phyloP scores from a whole-genome alignment of 495 filamentous ascomycete species.

The Daldinia childiae region DNA sequence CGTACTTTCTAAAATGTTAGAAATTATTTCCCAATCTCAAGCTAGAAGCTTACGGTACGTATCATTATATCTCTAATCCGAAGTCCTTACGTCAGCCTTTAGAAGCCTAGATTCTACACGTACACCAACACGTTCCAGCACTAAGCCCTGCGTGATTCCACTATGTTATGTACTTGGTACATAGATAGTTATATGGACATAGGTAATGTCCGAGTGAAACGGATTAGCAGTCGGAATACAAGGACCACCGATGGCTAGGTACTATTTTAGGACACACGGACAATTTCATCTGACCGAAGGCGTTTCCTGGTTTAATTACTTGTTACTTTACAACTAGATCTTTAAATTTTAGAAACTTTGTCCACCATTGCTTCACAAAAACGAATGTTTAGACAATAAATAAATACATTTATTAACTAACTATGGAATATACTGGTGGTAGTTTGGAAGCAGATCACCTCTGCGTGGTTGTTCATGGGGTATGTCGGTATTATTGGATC shows the following conservation, averaged over 20 bases:
- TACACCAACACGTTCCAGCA: slow-evolving; percentile 5
- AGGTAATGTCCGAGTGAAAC: background rate
- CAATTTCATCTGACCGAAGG: slow-evolving; percentile 27
- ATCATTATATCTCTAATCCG: no score
- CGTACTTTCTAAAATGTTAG: no score
- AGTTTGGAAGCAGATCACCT: slow-evolving; percentile 70
- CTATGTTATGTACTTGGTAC: background rate
- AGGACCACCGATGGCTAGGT: background rate
- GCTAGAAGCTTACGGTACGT: no score
- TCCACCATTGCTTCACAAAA: background rate
- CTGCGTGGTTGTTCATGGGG: slow-evolving; percentile 94
- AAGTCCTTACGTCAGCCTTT: slow-evolving; percentile 24
- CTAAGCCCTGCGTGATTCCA: background rate
- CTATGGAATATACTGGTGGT: slow-evolving; percentile 54
- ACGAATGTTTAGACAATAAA: background rate
- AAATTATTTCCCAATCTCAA: no score
- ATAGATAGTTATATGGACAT: background rate
- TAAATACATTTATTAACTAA: slow-evolving; percentile 3
- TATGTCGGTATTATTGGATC: slow-evolving; percentile 54
- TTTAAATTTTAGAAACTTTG: background rate
- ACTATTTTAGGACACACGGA: slow-evolving; percentile 6
- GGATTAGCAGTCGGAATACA: background rate
- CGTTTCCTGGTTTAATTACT: background rate
- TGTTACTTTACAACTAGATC: background rate
- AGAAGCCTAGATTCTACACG: slow-evolving; percentile 2